Percentiles rank a stretch among this genome's conserved stretches.
Conservation (phyloP, 768 basidiomycete species). For the Trametes coccinea region DNA sequence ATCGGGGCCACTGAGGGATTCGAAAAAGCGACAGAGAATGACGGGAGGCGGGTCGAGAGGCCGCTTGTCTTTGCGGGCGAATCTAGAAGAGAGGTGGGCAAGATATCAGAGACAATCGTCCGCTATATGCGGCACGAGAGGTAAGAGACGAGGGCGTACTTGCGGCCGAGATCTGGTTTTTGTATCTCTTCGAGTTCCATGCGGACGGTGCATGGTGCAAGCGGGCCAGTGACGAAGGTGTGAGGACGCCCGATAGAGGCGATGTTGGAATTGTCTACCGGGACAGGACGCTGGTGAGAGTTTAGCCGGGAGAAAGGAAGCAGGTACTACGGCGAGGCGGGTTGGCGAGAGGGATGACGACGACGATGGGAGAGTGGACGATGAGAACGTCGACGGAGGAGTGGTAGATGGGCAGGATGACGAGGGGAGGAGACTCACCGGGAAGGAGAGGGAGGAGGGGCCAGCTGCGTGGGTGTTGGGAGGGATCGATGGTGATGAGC, state of each 20-base stretch:
- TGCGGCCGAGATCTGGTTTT: slow-evolving; percentile 67
- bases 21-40: slow-evolving; percentile 50
- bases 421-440: too few species aligned
- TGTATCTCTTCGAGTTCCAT: slow-evolving; percentile 59
- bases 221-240: slow-evolving; percentile 58
- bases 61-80: slow-evolving; percentile 60
- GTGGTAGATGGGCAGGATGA: too few species aligned
- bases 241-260: slow-evolving; percentile 47
- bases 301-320: not conserved
- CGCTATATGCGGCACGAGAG: not conserved
- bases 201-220: slow-evolving; percentile 57
- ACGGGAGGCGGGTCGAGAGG: slow-evolving; percentile 71
- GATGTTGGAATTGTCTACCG: slow-evolving; percentile 10
- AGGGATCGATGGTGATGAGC: too few species aligned
- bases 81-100: slow-evolving; percentile 31
- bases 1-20: slow-evolving; percentile 40
- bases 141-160: slow-evolving; percentile 40
- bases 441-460: too few species aligned
- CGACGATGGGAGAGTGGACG: too few species aligned
- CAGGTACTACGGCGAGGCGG: too few species aligned
- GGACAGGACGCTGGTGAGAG: not conserved
- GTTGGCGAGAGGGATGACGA: too few species aligned
- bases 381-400: too few species aligned
- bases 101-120: too few species aligned
- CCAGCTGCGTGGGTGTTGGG: too few species aligned